Base-by-base conservation (phyloP, 2,329 filamentous ascomycete genomes). In the Arthrinium phaeospermum region DNA sequence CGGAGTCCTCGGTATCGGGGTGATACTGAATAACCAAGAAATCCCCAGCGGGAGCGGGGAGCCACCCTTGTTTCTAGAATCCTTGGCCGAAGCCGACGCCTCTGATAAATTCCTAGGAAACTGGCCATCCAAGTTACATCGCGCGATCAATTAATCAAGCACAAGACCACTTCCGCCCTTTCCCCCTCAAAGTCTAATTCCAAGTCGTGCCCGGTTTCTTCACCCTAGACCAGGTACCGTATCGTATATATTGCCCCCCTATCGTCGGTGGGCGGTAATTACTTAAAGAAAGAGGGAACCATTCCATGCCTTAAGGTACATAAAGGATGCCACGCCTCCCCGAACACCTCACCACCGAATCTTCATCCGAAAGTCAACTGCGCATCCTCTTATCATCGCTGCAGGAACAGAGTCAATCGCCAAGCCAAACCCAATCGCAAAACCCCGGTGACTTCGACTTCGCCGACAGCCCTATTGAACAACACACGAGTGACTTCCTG, bases 261-360 rank as follows among this genome's bases (percentile, higher is more conserved):
- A 51, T 24, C 49, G 51, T 34, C 34, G 57, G 57, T 64, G 57
- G 57, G 34, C 14, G 16, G 27, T 30, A 30, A 30, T 30, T 30
- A 2, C n/a, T 1, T 2, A 37, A 19, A 24, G 14, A 1, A 16
- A 34, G 24, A 10, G 34, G 24, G 30, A n/a, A 19, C 22, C 16
- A 4, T 3, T n/a, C 41, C 57, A 64, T 41, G 34, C 22, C 41
- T 10, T 41, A n/a, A 30, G n/a, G n/a, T 41, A 41, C 37, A 41
- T 41, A 41, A 64, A 64, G 57, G 57, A 64, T 64, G 57, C 37
- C 34, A 64, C 57, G 57, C 57, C 57, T 64, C 30, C 13, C 57
- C 19, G 10, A n/a, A 4, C 57, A n/a, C 14, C 30, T 64, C 34
- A 41, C 57, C 6, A 37, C 22, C 12, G 57, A 64, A 6, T 64